Percentiles rank a stretch among this genome's conserved stretches.
Evolutionary conservation across 2,329 filamentous ascomycete species (phyloP).

Genomic region (Fusarium penzigii): DNA sequence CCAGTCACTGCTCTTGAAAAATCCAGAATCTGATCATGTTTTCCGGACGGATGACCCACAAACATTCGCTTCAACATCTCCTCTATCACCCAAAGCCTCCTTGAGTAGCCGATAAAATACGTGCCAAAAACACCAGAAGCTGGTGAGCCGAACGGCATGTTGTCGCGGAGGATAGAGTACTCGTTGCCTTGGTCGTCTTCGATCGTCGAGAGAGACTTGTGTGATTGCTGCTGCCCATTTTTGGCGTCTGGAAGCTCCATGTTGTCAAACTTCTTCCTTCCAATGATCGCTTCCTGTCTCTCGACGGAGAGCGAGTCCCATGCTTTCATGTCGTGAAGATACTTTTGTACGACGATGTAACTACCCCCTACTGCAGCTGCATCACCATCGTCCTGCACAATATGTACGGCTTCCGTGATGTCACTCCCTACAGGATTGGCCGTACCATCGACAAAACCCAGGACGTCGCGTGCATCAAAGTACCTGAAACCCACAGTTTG

Average conservation of each 20-base stretch:
- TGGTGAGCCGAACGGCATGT: slow-evolving; percentile 62
- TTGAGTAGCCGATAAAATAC: slow-evolving; percentile 59
- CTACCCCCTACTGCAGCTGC: slow-evolving; percentile 46
- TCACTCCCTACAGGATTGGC: slow-evolving; percentile 55
- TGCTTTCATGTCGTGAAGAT: slow-evolving; percentile 50
- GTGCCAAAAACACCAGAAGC: slow-evolving; percentile 54
- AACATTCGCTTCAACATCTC: slow-evolving; percentile 61
- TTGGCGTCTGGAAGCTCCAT: slow-evolving; percentile 55
- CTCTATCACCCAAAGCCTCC: slow-evolving; percentile 56
- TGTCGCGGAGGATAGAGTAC: slow-evolving; percentile 56
- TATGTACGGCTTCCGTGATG: slow-evolving; percentile 44
- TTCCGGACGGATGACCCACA: slow-evolving; percentile 51
- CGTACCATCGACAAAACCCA: slow-evolving; percentile 62
- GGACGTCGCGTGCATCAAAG: slow-evolving; percentile 58
- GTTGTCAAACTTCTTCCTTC: slow-evolving; percentile 59
- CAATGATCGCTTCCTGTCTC: slow-evolving; percentile 57
- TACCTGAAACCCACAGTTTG: slow-evolving; percentile 60
- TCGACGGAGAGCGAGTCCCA: slow-evolving; percentile 51
- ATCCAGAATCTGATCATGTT: slow-evolving; percentile 57
- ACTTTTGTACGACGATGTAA: slow-evolving; percentile 62
- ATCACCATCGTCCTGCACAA: slow-evolving; percentile 42
- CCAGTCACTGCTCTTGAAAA: slow-evolving; percentile 56
- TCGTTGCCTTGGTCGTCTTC: slow-evolving; percentile 52
- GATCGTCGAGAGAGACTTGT: slow-evolving; percentile 57
- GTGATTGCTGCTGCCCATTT: slow-evolving; percentile 46